A percentile compares a stretch with the other conserved stretches of the same genome.
Evolutionary conservation across 1,284 basidiomycete genomes (phyloP).

Genomic region (Laetiporus sulphureus): DNA sequence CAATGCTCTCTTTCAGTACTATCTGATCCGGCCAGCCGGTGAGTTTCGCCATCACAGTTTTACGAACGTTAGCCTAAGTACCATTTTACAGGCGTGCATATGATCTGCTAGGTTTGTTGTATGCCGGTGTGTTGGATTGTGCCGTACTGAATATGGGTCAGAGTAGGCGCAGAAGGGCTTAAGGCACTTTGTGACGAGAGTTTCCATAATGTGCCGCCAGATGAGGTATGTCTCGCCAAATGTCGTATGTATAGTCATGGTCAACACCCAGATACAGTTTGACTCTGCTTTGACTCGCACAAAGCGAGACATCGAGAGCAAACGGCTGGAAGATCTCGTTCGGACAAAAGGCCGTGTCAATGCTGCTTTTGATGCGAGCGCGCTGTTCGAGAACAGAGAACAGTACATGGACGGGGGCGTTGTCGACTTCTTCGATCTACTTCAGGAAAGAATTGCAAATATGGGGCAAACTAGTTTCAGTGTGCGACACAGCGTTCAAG

Average conservation of each 20-base stretch:
- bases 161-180: constrained; percentile 19
- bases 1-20: constrained; percentile 42
- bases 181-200: constrained; percentile 14
- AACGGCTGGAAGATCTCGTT: constrained; percentile 19
- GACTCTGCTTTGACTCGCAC: constrained; percentile 29
- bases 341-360: constrained; percentile 20
- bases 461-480: constrained; percentile 11
- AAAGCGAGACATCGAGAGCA: constrained; percentile 25
- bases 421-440: background rate
- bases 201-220: constrained; percentile 14
- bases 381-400: constrained; percentile 33
- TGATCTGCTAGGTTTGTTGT: constrained; percentile 64
- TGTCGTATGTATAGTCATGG: too few species aligned
- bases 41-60: constrained; percentile 22
- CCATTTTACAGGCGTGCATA: constrained; percentile 47
- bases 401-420: constrained; percentile 8
- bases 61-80: too few species aligned
- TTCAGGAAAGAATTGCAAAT: constrained; percentile 4
- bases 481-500: constrained; percentile 18
- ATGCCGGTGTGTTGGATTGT: background rate
- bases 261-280: too few species aligned
- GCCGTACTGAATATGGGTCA: constrained; percentile 10
- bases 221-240: constrained; percentile 15
- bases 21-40: constrained; percentile 70
- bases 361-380: constrained; percentile 41